phyloP scores from a whole-genome alignment of 345 rosid species.

The Toxicodendron radicans region DNA sequence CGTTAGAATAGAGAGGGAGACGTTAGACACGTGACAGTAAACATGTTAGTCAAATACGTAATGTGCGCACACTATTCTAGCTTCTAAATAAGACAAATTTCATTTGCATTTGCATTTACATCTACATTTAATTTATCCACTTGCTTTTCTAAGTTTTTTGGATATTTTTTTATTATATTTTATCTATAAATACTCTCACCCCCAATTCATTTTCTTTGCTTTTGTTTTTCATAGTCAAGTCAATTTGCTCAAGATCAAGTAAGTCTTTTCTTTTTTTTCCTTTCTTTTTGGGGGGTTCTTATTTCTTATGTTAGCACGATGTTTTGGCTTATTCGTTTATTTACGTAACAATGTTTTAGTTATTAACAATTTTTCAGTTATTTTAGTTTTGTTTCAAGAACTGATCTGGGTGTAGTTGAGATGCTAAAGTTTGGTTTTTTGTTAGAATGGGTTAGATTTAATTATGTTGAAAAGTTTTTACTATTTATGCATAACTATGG shows the following conservation, averaged over 20 bases:
- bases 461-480: background rate
- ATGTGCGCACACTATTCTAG: constrained; percentile 11
- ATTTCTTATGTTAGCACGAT: no score
- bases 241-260: background rate
- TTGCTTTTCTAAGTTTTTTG: background rate
- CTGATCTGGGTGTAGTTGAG: background rate
- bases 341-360: no score
- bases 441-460: background rate
- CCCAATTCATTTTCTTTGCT: background rate
- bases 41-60: constrained; percentile 7
- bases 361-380: background rate
- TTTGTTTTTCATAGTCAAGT: background rate
- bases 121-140: background rate
- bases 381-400: background rate
- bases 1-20: background rate
- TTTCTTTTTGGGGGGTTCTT: background rate
- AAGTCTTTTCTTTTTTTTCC: background rate
- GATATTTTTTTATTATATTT: background rate
- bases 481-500: background rate
- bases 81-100: constrained; percentile 4
- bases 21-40: constrained; percentile 13
- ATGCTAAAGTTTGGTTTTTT: background rate
- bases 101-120: constrained; percentile 15
- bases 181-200: constrained; percentile 6
- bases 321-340: background rate